These are phyloP conservation scores for Spencermartinsiella europaea DNA, from an alignment of 805 yeast genomes.

Conservation along the genomic window DNA sequence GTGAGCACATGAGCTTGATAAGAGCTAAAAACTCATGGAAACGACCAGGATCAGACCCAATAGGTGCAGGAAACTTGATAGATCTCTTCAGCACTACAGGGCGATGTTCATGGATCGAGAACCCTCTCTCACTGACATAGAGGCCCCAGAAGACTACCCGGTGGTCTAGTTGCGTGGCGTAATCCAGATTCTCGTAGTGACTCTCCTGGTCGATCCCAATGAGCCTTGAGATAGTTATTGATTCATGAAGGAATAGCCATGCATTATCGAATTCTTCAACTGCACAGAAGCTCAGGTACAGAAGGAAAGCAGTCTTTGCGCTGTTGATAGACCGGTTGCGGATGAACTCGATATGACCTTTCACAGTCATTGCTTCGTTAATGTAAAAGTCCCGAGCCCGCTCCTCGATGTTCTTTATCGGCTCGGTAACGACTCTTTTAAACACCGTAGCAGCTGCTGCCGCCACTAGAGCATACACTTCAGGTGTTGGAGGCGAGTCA, in stretches of 20 bases:
- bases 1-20: slow-evolving; percentile 6
- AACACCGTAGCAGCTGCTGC: slow-evolving; percentile 6
- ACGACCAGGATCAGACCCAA: not conserved
- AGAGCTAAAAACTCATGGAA: slow-evolving; percentile 6
- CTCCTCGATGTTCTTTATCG: not conserved
- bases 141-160: slow-evolving; percentile 12
- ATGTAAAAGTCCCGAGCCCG: slow-evolving; percentile 5
- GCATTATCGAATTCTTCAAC: slow-evolving; percentile 9
- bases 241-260: slow-evolving; percentile 8
- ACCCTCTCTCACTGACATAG: slow-evolving; percentile 12
- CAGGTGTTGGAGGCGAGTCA: slow-evolving; percentile 3
- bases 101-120: slow-evolving; percentile 10
- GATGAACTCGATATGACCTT: slow-evolving; percentile 1
- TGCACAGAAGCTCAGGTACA: slow-evolving; percentile 8
- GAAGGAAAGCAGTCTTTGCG: slow-evolving; percentile 6
- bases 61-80: not conserved
- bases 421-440: slow-evolving; percentile 2
- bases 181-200: slow-evolving; percentile 1
- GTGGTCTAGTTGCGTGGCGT: slow-evolving; percentile 2
- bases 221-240: slow-evolving; percentile 3
- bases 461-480: slow-evolving; percentile 7
- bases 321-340: not conserved
- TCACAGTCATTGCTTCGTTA: slow-evolving; percentile 5
- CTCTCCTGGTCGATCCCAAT: slow-evolving; percentile 6
- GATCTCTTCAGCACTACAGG: slow-evolving; percentile 1